Evolutionary conservation across 179 eudicot species (phyloP).

Genomic region (Drosera spatulata): DNA sequence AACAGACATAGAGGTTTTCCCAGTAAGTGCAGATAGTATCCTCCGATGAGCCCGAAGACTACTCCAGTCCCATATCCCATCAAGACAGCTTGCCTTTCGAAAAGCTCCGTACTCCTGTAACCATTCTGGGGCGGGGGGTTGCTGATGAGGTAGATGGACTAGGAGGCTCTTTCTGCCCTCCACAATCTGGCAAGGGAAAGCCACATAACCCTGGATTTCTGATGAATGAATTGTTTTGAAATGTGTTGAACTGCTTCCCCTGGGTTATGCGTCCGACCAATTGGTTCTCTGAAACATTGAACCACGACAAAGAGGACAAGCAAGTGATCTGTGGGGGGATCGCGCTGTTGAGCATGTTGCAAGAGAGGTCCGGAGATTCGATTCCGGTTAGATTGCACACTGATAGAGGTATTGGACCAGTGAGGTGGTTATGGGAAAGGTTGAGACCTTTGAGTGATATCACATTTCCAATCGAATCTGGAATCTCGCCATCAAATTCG

Average conservation of each 20-base stretch:
- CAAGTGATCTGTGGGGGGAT: conserved; percentile 4
- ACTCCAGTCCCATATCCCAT: not conserved
- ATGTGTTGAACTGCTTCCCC: not conserved
- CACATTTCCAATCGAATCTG: not conserved
- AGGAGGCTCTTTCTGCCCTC: too few relatives aligned
- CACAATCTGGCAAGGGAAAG: not conserved
- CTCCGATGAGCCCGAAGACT: not conserved
- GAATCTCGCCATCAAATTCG: conserved; percentile 7
- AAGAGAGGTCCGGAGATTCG: not conserved
- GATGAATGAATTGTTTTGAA: conserved; percentile 4
- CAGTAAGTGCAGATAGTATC: not conserved
- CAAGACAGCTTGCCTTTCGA: not conserved
- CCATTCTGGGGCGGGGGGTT: not conserved
- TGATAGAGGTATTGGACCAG: not conserved
- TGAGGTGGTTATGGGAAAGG: not conserved
- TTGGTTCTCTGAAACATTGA: conserved; percentile 9
- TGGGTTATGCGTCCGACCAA: conserved; percentile 6
- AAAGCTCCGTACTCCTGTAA: not conserved
- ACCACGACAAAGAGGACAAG: not conserved
- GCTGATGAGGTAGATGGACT: too few relatives aligned
- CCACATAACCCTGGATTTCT: not conserved
- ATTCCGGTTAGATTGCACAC: not conserved
- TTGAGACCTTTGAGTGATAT: not conserved
- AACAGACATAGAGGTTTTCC: not conserved
- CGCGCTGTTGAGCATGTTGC: not conserved